Evolutionary conservation across 2,329 filamentous ascomycete genomes (phyloP).

Genomic region (Claviceps africana): DNA sequence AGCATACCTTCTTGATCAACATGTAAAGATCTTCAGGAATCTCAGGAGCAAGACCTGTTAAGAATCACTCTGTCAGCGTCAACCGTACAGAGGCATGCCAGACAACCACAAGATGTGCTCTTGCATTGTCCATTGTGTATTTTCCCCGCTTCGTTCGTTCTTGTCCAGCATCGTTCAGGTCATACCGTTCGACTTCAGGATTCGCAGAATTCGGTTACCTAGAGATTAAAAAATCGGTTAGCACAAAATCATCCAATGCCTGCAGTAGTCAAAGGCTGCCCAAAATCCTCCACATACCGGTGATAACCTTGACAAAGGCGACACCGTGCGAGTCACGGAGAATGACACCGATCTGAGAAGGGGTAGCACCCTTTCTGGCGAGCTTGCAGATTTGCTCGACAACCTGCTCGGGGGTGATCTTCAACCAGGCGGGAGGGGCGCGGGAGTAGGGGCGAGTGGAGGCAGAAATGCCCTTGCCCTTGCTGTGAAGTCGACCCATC

Average conservation of each 20-base stretch:
- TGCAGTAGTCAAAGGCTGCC: neutral
- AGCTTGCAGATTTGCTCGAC: slow-evolving; percentile 99
- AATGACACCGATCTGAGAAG: slow-evolving; percentile 97
- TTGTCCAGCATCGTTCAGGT: slow-evolving; percentile 14
- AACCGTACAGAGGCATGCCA: slow-evolving; percentile 72
- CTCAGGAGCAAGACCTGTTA: slow-evolving; percentile 89
- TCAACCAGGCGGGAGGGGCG: slow-evolving; percentile 84
- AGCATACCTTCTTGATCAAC: slow-evolving; percentile 95
- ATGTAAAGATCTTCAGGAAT: slow-evolving; percentile 99
- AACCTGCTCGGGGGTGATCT: slow-evolving; percentile 96
- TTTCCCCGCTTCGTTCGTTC: slow-evolving; percentile 15
- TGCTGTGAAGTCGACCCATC: slow-evolving; percentile 98
- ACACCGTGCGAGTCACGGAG: slow-evolving; percentile 97
- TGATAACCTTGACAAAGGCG: slow-evolving; percentile 94
- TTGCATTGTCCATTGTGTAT: slow-evolving; percentile 14
- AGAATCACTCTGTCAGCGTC: slow-evolving; percentile 88
- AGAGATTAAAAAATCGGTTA: slow-evolving; percentile 7
- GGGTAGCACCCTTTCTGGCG: slow-evolving; percentile 95
- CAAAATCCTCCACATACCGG: slow-evolving; percentile 48
- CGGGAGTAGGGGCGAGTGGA: slow-evolving; percentile 96
- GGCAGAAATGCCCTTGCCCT: slow-evolving; percentile 97
- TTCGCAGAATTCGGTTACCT: slow-evolving; percentile 99
- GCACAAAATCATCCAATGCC: neutral
- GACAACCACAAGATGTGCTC: slow-evolving; percentile 13
- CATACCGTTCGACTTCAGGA: slow-evolving; percentile 96